Evolutionary conservation across 2,329 filamentous ascomycete species (phyloP), one percentile per base, ranked within the genome.

Genomic region (Xenosphaeropsis pyriputrescens): DNA sequence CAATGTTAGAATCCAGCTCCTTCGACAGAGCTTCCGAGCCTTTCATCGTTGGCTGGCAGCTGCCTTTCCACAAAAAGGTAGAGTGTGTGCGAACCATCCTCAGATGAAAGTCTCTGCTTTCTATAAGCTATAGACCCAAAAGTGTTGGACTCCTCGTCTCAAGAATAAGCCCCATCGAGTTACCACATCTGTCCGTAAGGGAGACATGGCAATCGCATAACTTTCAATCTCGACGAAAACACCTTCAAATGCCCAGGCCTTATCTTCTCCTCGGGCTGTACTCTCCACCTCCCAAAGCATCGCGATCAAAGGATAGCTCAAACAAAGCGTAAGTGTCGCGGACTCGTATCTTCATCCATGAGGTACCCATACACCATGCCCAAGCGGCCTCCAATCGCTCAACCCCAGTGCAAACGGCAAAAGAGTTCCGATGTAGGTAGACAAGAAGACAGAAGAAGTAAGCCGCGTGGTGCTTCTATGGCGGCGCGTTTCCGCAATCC

Each of bases 131-230:
- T 60, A 61, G 63, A 66, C 60, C 59, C 58, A 46, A 51, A 61
- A 61, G 59, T 26, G 44, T 29, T 51, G 55, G 52, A 72, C 82
- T 81, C 82, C 85, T 94, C 86, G 88, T 82, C 73, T 86, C 89
- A 82, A 95, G 85, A 95, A 94, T 96, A 86, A 95, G 89, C 89
- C 89, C 89, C 89, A 93, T 96, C 86, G 88, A 94, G 89, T 96
- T 93, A 94, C 84, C 70, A 63, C 59, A 57, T 55, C 39, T 47
- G 43, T 52, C 50, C 50, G 47, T 45, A 43, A 46, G 51, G 54
- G 49, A 43, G 31, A 43, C 57, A 64, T 57, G 65, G 83, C 85
- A 94, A 95, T 94, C 89, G 88, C 89, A 95, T 96, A 78, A 81
- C 89, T 95, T 76, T 93, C 70, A 70, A 84, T 71, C 81, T 77